Evolutionary conservation across 495 filamentous ascomycete genomes (phyloP).

Genomic region (Xylaria acuta): DNA sequence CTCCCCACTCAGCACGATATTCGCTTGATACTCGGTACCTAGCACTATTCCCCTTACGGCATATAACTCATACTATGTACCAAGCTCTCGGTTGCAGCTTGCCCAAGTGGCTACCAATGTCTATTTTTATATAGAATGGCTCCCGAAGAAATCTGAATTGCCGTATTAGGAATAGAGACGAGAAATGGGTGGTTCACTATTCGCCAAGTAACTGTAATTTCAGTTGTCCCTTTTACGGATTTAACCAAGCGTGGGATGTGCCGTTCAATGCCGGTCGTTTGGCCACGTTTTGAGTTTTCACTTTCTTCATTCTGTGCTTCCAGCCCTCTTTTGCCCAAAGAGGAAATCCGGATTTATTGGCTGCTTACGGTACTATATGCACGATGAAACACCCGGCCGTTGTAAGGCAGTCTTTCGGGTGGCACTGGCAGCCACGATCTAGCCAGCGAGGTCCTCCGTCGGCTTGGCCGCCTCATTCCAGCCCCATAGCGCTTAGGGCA

Average conservation of each 20-base stretch:
- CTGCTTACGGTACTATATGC: not conserved
- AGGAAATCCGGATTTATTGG: not conserved
- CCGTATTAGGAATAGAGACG: not conserved
- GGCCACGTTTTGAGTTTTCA: not conserved
- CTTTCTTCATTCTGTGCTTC: not conserved
- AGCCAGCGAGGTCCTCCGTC: too few relatives aligned
- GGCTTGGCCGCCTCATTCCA: constrained; percentile 9
- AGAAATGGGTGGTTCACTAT: not conserved
- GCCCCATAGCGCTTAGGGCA: not conserved
- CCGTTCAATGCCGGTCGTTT: not conserved
- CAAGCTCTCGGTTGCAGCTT: not conserved
- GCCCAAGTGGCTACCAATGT: not conserved
- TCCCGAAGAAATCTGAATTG: not conserved
- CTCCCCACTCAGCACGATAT: not conserved
- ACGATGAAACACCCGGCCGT: not conserved
- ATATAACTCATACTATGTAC: not conserved
- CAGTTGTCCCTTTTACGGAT: not conserved
- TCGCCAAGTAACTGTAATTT: not conserved
- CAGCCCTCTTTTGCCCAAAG: not conserved
- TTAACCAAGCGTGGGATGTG: not conserved
- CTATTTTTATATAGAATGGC: constrained; percentile 8
- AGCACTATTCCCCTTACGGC: not conserved
- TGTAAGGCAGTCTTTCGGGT: too few relatives aligned
- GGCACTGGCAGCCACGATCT: too few relatives aligned
- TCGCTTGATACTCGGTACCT: not conserved